These are phyloP conservation scores for Xylaria telfairii DNA, from an alignment of 495 filamentous ascomycete species.

Conservation along the genomic window DNA sequence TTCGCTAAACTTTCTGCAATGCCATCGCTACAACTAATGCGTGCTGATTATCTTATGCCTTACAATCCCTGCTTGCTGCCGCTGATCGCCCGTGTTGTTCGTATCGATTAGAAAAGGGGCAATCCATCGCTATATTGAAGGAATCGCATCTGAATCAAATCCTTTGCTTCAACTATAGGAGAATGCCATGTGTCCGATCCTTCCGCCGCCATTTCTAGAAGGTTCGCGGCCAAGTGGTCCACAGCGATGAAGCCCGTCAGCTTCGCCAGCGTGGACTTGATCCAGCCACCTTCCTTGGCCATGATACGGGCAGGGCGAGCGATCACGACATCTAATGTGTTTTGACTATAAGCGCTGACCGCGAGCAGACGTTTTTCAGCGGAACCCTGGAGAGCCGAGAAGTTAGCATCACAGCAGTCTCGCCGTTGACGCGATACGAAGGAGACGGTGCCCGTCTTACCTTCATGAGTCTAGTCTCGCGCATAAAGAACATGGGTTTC, in stretches of 20 bases:
- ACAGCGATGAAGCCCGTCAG: slow-evolving; percentile 38
- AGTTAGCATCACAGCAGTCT: slow-evolving; percentile 15
- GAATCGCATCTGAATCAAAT: neutral
- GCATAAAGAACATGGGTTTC: slow-evolving; percentile 50
- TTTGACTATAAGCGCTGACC: slow-evolving; percentile 38
- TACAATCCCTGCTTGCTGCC: neutral
- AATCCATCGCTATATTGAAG: neutral
- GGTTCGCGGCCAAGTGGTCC: slow-evolving; percentile 41
- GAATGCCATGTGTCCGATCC: too few species aligned
- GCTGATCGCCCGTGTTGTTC: too few species aligned
- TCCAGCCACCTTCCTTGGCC: slow-evolving; percentile 37
- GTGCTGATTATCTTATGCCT: neutral
- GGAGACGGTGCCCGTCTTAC: slow-evolving; percentile 33
- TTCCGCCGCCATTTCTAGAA: neutral
- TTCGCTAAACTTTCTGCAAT: neutral
- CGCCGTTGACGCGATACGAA: neutral
- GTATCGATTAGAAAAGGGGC: neutral
- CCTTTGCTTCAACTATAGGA: neutral
- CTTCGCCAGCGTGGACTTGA: slow-evolving; percentile 34
- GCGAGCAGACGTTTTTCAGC: slow-evolving; percentile 48
- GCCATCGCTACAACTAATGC: neutral
- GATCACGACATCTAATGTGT: slow-evolving; percentile 39
- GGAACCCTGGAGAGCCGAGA: slow-evolving; percentile 41
- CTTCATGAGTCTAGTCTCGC: slow-evolving; percentile 51
- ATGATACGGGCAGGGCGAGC: slow-evolving; percentile 45